A percentile compares a stretch with the other conserved stretches of the same genome.
Conservation (phyloP, 805 yeast genomes). For the Candida coquimbonensis region DNA sequence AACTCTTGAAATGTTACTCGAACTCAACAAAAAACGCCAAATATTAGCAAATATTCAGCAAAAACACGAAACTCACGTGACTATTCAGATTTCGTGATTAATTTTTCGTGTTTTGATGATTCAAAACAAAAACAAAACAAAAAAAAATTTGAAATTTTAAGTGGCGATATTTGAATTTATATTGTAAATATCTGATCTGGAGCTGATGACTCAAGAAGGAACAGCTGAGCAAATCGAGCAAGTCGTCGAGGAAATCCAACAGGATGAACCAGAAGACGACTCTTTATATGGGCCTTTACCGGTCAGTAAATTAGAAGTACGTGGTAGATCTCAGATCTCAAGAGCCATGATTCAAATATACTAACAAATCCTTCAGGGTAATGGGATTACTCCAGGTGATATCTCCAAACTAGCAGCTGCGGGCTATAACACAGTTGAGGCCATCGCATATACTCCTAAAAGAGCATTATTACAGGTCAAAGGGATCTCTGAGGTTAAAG, state of each 20-base stretch:
- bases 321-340: conserved; percentile 1
- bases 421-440: conserved; percentile 85
- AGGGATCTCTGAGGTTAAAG: conserved; percentile 94
- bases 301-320: conserved; percentile 38
- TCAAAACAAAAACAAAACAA: conserved; percentile 2
- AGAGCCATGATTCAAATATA: background rate
- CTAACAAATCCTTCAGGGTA: conserved; percentile 36
- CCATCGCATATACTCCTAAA: conserved; percentile 89
- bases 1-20: too few relatives aligned
- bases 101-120: conserved; percentile 8
- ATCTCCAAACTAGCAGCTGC: conserved; percentile 72
- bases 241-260: conserved; percentile 10
- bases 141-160: conserved; percentile 1
- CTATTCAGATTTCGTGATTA: conserved; percentile 3
- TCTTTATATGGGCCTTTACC: conserved; percentile 52
- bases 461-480: conserved; percentile 69
- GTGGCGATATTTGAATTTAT: background rate
- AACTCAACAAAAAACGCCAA: too few relatives aligned
- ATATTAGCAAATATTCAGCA: too few relatives aligned
- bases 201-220: conserved; percentile 10
- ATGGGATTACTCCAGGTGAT: conserved; percentile 79
- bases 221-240: conserved; percentile 2
- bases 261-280: conserved; percentile 41
- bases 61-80: conserved; percentile 6
- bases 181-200: too few relatives aligned